Base-by-base conservation (phyloP, 805 yeast species). In the Saccharomycopsis sp. region DNA sequence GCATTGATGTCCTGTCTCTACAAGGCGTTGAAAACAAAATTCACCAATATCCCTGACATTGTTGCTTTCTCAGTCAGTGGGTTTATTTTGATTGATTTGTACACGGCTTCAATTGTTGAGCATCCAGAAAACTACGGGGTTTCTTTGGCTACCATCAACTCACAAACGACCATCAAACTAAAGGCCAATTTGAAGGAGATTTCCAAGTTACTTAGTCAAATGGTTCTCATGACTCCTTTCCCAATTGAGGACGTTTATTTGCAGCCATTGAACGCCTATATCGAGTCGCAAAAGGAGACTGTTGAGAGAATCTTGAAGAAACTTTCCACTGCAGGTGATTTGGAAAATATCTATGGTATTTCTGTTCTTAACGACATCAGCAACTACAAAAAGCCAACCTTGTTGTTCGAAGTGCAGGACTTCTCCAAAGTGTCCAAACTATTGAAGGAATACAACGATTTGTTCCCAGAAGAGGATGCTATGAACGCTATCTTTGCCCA, bases 211-310 rank as follows among this genome's bases (percentile, higher is more conserved):
- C 65, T 89, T 54, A 73, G 79, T 34, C 96, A 89, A 68, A 68
- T 87, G 41, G 84, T 87, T 21, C 69, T 83, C 2, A 82, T 89
- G 83, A 77, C 79, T 61, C 81, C 88, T 1, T 89, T 90, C 71
- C 80, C 79, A 14, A 63, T 71, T 1, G 77, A 77, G 29, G 83
- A 87, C 63, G 80, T 84, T 52, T 89, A 82, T 68, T 70, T 89
- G 64, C 91, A 87, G 66, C 96, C 96, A 1, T 74, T 89, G 66
- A 88, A 88, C 68, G 91, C 87, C 50, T 88, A 81, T 65, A 78
- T 90, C 50, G 75, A 73, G 54, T 72, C 79, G 14, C 77, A 82
- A 7, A 71, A 73, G 4, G 83, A 75, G 5, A 72, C 76, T 12
- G 75, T 83, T 51, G 71, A 79, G 40, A 66, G 69, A 0, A 67